Evolutionary conservation across 768 basidiomycete genomes (phyloP), one percentile per base, ranked within the genome.

Genomic region (Suillus tomentosus): DNA sequence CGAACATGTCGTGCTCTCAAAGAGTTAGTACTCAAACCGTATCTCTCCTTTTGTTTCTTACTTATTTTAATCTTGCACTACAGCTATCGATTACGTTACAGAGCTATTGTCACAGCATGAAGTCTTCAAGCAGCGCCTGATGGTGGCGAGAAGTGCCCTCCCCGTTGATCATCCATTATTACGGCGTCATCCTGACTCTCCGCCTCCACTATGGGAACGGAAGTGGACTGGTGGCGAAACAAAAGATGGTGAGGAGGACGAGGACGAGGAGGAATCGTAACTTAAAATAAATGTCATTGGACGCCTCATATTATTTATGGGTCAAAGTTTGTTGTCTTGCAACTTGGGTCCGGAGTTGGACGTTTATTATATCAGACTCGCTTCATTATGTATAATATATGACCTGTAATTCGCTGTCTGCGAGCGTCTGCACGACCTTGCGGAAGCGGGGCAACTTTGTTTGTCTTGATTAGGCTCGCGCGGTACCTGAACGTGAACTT

Each of bases 21-120:
- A 96, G 77, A 94, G 95, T 96, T 71, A 70, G 92, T 82, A 24
- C 15, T 65, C 1, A 19, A 24, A 3, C 43, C 53, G 6, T 15
- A 24, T 64, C 37, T 48, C 17, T 55, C 50, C 34, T 68, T 17
- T 48, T 24, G 7, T 42, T 36, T 62, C 40, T 59, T 15, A 39
- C 57, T 63, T 62, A 50, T 45, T 19, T 57, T 66, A 34, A 67
- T 63, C 13, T 22, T 7, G 19, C 3, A 51, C 59, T 61, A 3
- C 67, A 96, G 95, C 95, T 19, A 95, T 96, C 74, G 95, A 96
- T 64, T 87, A 95, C 69, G 81, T 96, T 66, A 85, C 85, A 39
- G 82, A 81, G 0, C 81, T 96, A 34, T 78, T 92, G 15, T 76
- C 81, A 3, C 84, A 90, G 57, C 88, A 86, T 13, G 79, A 83